Evolutionary conservation across 2,329 filamentous ascomycete species (phyloP), one percentile per base, ranked within the genome.

Genomic region (Apiospora hydei): DNA sequence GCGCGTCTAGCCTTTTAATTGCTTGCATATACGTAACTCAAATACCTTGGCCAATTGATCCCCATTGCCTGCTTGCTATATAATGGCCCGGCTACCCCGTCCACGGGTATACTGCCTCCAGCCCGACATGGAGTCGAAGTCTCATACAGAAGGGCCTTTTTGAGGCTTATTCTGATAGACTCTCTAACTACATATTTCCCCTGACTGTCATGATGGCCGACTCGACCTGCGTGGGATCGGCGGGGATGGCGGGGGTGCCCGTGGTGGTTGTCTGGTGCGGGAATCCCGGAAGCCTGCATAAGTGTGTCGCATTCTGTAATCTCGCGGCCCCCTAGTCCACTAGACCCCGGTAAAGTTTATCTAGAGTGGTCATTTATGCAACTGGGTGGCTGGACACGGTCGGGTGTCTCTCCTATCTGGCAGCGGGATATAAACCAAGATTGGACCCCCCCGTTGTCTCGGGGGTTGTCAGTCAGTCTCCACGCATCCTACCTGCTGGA

Each of bases 241-340:
- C 6, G 30, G 53, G 16, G 14, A 61, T 21, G 16, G 26, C 53
- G 53, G 53, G 53, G 51, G 30, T 14, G 21, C 1, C 5, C 16
- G 46, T 49, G 26, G 1, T 38, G 34, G 34, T 14, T 10, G 34
- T 41, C 18, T 41, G 18, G 57, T 64, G 57, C 57, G 57, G 57
- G 57, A 18, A 64, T 64, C 34, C 57, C 57, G 57, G 57, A 18
- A 41, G 41, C 57, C 21, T 64, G 57, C 57, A 64, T 64, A n/a
- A 61, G 34, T 41, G 34, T 64, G 57, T 64, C 41, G 34, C 34
- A 64, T 64, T 41, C 34, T 64, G 57, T 41, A 64, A 64, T 64
- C 34, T 64, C 34, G 34, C 57, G 18, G 57, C 18, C 16, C 34
- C 21, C 21, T 13, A n/a, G 18, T 34, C 57, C 2, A 6, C 34